Conservation (phyloP, 768 basidiomycete species). For the Phylloporus sp. region DNA sequence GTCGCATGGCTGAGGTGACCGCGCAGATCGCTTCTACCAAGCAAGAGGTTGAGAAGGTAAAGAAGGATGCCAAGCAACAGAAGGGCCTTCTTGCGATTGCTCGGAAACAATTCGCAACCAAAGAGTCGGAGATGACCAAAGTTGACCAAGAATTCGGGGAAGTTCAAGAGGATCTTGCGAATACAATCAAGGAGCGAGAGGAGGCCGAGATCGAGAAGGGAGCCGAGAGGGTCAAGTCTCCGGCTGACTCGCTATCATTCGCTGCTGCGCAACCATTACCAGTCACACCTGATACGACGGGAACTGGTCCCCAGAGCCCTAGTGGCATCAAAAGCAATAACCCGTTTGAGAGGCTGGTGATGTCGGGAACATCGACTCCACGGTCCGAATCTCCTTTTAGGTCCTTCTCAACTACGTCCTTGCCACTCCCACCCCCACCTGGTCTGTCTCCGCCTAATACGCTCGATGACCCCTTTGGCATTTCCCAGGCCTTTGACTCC, state of each 20-base stretch:
- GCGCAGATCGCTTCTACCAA: slow-evolving; percentile 70
- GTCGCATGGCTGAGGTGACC: slow-evolving; percentile 76
- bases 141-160: slow-evolving; percentile 71
- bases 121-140: slow-evolving; percentile 73
- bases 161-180: slow-evolving; percentile 50
- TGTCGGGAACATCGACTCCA: slow-evolving; percentile 37
- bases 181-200: slow-evolving; percentile 52
- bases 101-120: slow-evolving; percentile 85
- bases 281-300: slow-evolving; percentile 58
- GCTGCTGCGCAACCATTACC: slow-evolving; percentile 76
- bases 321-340: slow-evolving; percentile 73
- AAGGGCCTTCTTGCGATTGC: slow-evolving; percentile 93
- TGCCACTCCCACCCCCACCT: slow-evolving; percentile 25
- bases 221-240: slow-evolving; percentile 36
- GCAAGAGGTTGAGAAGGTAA: slow-evolving; percentile 76
- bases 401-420: slow-evolving; percentile 40
- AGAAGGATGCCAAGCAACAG: slow-evolving; percentile 94
- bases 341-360: slow-evolving; percentile 76
- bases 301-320: slow-evolving; percentile 40
- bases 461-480: slow-evolving; percentile 52
- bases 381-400: slow-evolving; percentile 62
- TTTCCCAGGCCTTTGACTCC: slow-evolving; percentile 31
- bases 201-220: slow-evolving; percentile 43
- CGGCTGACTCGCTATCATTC: slow-evolving; percentile 46
- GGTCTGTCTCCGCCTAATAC: slow-evolving; percentile 9